Evolutionary conservation across 73 alveolate species (phyloP), one percentile per base, ranked within the genome.

Genomic region (Durusdinium trenchii): DNA sequence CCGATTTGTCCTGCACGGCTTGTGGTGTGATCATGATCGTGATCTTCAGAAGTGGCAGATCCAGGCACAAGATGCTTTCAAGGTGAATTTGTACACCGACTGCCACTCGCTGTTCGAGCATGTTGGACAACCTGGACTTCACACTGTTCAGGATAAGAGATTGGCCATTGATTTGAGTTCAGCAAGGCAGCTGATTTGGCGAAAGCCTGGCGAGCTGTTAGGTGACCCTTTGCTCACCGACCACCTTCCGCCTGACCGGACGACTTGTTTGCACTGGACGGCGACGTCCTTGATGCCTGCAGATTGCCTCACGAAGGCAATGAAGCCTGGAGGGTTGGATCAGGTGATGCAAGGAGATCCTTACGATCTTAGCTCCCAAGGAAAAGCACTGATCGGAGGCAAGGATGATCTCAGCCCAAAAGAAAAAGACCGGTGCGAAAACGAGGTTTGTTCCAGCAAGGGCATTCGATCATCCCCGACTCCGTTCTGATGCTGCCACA

Each of bases 201-300:
- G 95, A 3, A 43, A 38, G 10, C 6, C 9, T 0, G 95, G 95
- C 0, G 61, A 86, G 38, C 26, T 3, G 0, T 35, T 32, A 0
- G 95, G 95, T 0, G 95, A 86, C 61, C 78, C 95, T 3, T 38
- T 86, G 95, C 0, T 36, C 62, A 54, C 57, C 3, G 95, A 86
- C 62, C 42, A 6, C 1, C 51, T 45, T 0, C 81, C 95, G 16
- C 42, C 6, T 0, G 47, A 86, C 18, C 61, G 36, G 0, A 16
- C 40, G 5, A 86, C 95, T 0, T 0, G 45, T 7, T 1, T 86
- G 12, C 30, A 36, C 16, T 86, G 95, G 82, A 57, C 95, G 7
- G 38, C 36, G 32, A 86, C 95, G 0, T 54, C 52, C 73, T 38
- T 54, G 20, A 86, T 86, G 95, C 30, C 43, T 6, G 95, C 95